Base-by-base conservation (phyloP, 371 early-diverging fungal genomes). In the Haplosporangium sp. region DNA sequence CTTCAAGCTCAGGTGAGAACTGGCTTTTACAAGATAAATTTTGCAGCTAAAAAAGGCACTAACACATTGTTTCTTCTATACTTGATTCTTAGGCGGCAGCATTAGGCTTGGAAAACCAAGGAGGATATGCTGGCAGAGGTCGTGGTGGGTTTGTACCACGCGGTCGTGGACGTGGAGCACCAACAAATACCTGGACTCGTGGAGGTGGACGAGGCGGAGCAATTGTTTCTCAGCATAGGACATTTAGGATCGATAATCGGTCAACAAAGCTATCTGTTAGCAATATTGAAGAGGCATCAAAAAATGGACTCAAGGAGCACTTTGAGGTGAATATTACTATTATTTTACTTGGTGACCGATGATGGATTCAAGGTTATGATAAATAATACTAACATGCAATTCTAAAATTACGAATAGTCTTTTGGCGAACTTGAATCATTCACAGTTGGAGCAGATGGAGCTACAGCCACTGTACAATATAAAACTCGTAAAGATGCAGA, bases 231-330 rank as follows among this genome's bases (percentile, higher is more conserved):
- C 67, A 66, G 7, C 57, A 79, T 35, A 75, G 85, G 8, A 77
- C 86, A 3, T 86, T 84, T 59, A 83, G 74, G 53, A 67, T 94
- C 44, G 94, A 94, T 75, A 91, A 93, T 60, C 88, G 94, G 11
- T 87, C 94, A 2, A 91, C 90, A 8, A 92, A 89, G 72, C 63
- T 94, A 40, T 65, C 86, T 44, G 82, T 93, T 19, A 86, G 87
- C 38, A 86, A 87, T 44, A 77, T 90, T 6, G 86, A 89, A 34
- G 70, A 84, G 62, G 82, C 77, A 2, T 65, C 84, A n/a, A 85
- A 77, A 47, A 65, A 71, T 15, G 84, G 84, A 13, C 82, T 93
- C 35, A 85, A 84, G 53, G 83, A 82, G 48, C 90, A 94, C 69
- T 91, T 93, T 71, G 90, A 91, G 81, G 92, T 91, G 37, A 19